Base-by-base conservation (phyloP, 2,329 filamentous ascomycete species). In the Zalaria obscura region DNA sequence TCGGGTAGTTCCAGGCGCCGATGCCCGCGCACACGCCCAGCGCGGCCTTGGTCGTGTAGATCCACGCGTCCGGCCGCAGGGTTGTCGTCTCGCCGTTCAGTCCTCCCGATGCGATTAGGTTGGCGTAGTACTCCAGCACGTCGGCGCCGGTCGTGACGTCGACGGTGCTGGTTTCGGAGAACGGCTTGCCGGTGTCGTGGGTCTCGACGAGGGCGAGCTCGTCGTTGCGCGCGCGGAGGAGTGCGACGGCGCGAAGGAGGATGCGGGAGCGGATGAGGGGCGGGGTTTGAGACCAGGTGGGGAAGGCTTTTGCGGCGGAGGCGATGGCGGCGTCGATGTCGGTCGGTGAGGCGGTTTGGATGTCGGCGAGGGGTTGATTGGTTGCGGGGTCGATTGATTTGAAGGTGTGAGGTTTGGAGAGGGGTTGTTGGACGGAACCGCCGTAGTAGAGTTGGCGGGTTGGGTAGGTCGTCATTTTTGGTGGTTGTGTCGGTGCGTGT, bases 1-100 rank as follows among this genome's bases (percentile, higher is more conserved):
- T 83, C 8, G 86, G 86, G 57, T 93, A 93, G 63, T 93, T 93
- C 85, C 85, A 93, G 9, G 86, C 86, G 42, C 85, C 86, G 50
- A 93, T 93, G 43, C 83, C 86, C 9, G 75, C 86, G 58, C 85
- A 93, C 9, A 91, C 84, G 26, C 86, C 86, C 11, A 93, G 66
- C 4, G 86, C 73, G 51, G 84, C 81, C 58, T 91, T 89, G 54
- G 76, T 80, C 7, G 83, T 88, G 61, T 88, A 86, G 32, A 91
- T 76, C 74, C 80, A 87, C 3, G 85, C 84, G 50, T 85, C 79
- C 39, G 78, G 69, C 33, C 86, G 72, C 35, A 93, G 68, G 42
- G 78, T 76, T 38, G 79, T 78, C 18, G 83, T 81, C 61, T 89
- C 83, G 44, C 85, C 85, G 53, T 89, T 87, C 47, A 89, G 65